These are phyloP conservation scores for Candida parachauliodes DNA, from an alignment of 805 yeast species.

Conservation along the genomic window DNA sequence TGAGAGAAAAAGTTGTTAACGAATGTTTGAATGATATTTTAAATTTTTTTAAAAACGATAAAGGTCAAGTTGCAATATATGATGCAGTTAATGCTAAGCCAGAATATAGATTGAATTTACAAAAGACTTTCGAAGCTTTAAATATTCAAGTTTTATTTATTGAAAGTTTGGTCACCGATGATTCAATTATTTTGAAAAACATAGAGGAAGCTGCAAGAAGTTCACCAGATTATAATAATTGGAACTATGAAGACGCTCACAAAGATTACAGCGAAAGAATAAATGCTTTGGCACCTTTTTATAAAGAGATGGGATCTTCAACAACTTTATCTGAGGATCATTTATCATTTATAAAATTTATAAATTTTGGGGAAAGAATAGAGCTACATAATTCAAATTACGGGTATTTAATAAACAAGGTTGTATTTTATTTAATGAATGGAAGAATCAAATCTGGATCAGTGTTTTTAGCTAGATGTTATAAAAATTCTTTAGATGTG, in stretches of 20 bases:
- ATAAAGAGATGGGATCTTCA: slow-evolving; percentile 63
- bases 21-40: slow-evolving; percentile 68
- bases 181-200: slow-evolving; percentile 62
- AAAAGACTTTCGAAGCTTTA: slow-evolving; percentile 47
- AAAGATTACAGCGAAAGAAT: slow-evolving; percentile 75
- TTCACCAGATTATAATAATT: slow-evolving; percentile 81
- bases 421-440: slow-evolving; percentile 89
- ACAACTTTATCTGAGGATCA: slow-evolving; percentile 28
- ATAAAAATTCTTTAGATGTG: slow-evolving; percentile 52
- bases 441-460: slow-evolving; percentile 82
- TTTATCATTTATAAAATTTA: slow-evolving; percentile 76
- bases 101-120: slow-evolving; percentile 59
- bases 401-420: slow-evolving; percentile 87
- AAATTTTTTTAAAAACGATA: slow-evolving; percentile 64
- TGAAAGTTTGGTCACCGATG: slow-evolving; percentile 81
- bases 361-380: slow-evolving; percentile 84
- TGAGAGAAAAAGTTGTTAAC: slow-evolving; percentile 56
- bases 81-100: slow-evolving; percentile 91
- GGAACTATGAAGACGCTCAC: slow-evolving; percentile 73
- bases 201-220: slow-evolving; percentile 75
- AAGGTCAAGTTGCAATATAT: slow-evolving; percentile 93
- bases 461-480: slow-evolving; percentile 88
- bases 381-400: slow-evolving; percentile 76
- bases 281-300: slow-evolving; percentile 60
- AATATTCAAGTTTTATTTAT: slow-evolving; percentile 80